Base-by-base conservation (phyloP, 2,329 filamentous ascomycete genomes). In the Fusarium devonianum region DNA sequence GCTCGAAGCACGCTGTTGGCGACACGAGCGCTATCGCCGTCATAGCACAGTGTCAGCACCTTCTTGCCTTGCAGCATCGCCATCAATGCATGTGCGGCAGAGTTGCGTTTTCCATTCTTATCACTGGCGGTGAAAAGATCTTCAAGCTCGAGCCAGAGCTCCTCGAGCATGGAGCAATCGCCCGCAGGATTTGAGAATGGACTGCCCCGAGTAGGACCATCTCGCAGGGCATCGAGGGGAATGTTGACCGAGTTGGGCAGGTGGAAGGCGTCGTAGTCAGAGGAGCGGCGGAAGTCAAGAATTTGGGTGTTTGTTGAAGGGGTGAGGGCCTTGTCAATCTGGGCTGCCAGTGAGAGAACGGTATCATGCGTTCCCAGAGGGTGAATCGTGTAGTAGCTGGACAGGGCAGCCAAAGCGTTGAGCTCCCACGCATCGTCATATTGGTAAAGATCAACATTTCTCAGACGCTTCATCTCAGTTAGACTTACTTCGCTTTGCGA, bases 391-490 rank as follows among this genome's bases (percentile, higher is more conserved):
- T 64, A 67, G 32, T 76, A 76, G 21, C 67, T 63, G 2, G 69
- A 70, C 41, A 79, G 64, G 0, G 73, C 71, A 0, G 72, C 65
- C 4, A 69, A 51, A 1, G 76, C 73, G 3, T 71, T 67, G 4
- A 72, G 71, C 61, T 83, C 80, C 80, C 81, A 83, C 23, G 73
- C 72, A 57, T 81, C 78, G 44, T 83, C 80, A 50, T 83, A 83
- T 8, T 76, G 77, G 63, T 83, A 76, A 5, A 77, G 69, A 49
- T 83, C 80, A 14, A 82, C 78, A 4, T 72, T 71, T 5, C 70
- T 69, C 33, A 83, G 69, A 19, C 72, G 69, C 77, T 80, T 52
- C n/a, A 9, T 4, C 2, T 7, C 16, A 8, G 48, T 71, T 16
- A 71, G 62, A 4, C 32, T 26, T 30, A 10, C 8, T 3, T 10